These are phyloP conservation scores for Trichoderma brevicompactum DNA, from an alignment of 2,329 filamentous ascomycete species.

Conservation along the genomic window DNA sequence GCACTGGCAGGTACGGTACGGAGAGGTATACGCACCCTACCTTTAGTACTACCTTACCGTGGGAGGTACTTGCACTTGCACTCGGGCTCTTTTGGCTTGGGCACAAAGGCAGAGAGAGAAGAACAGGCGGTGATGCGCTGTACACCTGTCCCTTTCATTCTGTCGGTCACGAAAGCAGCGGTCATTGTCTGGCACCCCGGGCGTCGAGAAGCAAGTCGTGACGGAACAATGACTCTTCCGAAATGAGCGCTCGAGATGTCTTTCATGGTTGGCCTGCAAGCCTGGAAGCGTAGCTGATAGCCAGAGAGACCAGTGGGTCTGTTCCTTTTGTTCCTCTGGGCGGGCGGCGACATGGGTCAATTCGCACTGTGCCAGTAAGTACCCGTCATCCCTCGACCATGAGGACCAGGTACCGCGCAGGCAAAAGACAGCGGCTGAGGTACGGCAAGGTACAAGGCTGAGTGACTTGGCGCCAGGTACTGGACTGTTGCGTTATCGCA, in stretches of 20 bases:
- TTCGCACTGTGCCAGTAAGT: constrained; percentile 12
- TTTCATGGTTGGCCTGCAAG: neutral
- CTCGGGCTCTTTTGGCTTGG: neutral
- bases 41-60: too few relatives aligned
- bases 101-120: neutral
- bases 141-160: neutral
- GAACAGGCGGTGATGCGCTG: constrained; percentile 26
- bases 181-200: constrained; percentile 15
- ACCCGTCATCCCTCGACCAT: constrained; percentile 1
- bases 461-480: constrained; percentile 11
- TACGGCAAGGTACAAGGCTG: constrained; percentile 13
- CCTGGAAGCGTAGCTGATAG: neutral
- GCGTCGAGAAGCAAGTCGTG: constrained; percentile 6
- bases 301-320: neutral
- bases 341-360: neutral
- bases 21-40: too few relatives aligned
- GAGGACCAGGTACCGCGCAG: constrained; percentile 4
- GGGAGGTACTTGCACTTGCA: too few relatives aligned
- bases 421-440: neutral
- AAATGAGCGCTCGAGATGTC: constrained; percentile 16
- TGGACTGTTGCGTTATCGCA: constrained; percentile 39
- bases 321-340: neutral
- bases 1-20: too few relatives aligned
- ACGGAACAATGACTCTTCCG: constrained; percentile 25
- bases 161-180: constrained; percentile 13